These are phyloP conservation scores for Candida anglica DNA, from an alignment of 805 yeast genomes.

Conservation along the genomic window DNA sequence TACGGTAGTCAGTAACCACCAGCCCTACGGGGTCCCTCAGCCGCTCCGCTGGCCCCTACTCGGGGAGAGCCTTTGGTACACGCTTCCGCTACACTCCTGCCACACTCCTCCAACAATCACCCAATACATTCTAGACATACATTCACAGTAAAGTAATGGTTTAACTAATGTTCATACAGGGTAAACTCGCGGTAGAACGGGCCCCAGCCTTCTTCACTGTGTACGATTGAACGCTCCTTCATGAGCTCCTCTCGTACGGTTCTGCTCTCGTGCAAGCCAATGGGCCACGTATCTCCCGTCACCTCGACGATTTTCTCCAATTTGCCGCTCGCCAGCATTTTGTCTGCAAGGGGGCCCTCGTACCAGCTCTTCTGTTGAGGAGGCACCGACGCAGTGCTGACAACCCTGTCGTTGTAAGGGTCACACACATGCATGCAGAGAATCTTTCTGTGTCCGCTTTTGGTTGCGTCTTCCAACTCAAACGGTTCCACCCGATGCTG, in stretches of 20 bases:
- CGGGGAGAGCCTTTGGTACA: too few relatives aligned
- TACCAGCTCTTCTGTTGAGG: constrained; percentile 18
- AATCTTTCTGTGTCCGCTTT: constrained; percentile 35
- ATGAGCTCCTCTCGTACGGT: constrained; percentile 23
- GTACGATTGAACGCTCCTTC: constrained; percentile 21
- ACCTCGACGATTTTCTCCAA: neutral
- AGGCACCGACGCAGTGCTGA: constrained; percentile 25
- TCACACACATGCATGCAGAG: constrained; percentile 38
- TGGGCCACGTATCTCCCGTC: constrained; percentile 11
- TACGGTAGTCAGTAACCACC: too few relatives aligned
- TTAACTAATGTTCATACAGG: constrained; percentile 33
- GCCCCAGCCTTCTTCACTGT: constrained; percentile 10
- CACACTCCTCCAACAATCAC: too few relatives aligned
- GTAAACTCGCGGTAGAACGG: constrained; percentile 18
- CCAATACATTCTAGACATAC: too few relatives aligned
- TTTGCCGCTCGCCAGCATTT: constrained; percentile 1
- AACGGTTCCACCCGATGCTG: constrained; percentile 40
- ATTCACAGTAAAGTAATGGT: too few relatives aligned
- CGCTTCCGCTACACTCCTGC: too few relatives aligned
- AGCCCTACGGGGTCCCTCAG: too few relatives aligned
- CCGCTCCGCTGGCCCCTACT: too few relatives aligned
- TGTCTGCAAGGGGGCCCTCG: neutral
- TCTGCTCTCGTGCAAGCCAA: constrained; percentile 20
- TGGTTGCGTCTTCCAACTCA: constrained; percentile 29
- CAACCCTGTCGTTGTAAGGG: constrained; percentile 25